Evolutionary conservation across 257 asterid species (phyloP).

Genomic region (Solanum tarijense): DNA sequence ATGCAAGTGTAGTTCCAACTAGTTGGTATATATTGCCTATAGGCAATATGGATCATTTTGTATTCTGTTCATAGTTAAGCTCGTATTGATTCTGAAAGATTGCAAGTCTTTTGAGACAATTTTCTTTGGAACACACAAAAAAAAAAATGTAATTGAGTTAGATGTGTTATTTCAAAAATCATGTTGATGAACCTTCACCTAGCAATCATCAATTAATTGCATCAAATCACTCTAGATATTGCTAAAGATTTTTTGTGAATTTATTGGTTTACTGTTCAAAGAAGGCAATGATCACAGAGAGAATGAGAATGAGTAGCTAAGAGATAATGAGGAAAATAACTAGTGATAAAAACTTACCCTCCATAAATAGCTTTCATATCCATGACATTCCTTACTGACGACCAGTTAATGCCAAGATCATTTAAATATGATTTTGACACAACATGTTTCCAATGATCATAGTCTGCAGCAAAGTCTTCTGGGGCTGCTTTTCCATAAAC

Average conservation of each 20-base stretch:
- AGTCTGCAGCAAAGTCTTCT: slow-evolving; percentile 11
- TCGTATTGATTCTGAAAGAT: background rate
- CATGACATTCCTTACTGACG: slow-evolving; percentile 11
- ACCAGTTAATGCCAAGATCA: slow-evolving; percentile 10
- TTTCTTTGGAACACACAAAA: background rate
- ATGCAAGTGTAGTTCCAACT: background rate
- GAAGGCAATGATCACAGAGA: background rate
- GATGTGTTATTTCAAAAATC: background rate
- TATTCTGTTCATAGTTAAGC: background rate
- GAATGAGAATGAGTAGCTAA: background rate
- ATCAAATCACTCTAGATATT: background rate
- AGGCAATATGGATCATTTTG: background rate
- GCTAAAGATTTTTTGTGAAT: background rate
- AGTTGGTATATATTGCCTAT: background rate
- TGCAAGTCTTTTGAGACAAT: background rate
- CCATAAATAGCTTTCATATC: slow-evolving; percentile 16
- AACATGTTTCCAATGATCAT: slow-evolving; percentile 6
- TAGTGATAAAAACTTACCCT: slow-evolving; percentile 3
- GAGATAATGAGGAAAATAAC: background rate
- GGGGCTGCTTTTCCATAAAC: slow-evolving; percentile 15
- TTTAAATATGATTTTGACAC: slow-evolving; percentile 8
- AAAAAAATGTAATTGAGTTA: background rate
- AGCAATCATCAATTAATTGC: background rate
- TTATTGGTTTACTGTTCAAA: background rate
- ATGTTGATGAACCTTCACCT: background rate